Base-by-base conservation (phyloP, 345 rosid species). In the Eucalyptus urophylla region DNA sequence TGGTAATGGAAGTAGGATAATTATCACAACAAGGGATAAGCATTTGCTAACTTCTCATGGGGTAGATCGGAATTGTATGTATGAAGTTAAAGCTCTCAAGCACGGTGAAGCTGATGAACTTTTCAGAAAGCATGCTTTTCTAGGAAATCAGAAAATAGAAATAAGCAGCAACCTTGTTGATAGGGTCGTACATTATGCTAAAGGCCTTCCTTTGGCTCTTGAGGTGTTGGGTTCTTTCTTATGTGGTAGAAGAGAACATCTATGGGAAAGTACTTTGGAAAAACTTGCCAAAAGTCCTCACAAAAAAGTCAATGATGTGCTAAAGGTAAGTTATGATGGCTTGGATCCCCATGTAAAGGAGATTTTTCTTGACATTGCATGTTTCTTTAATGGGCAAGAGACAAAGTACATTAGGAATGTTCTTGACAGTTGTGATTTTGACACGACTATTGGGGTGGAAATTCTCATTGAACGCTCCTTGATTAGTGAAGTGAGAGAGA, bases 1-100 rank as follows among this genome's bases (percentile, higher is more conserved):
- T 25, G 91, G 90, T 29, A 4, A 87, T 7, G 91, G 92, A 62
- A 91, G 91, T 25, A 88, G 87, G 88, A 54, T 89, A 19, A 86
- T 91, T n/a, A 17, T 89, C 4, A 89, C 91, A 27, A 89, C 91
- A 3, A 89, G 91, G 81, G 21, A 89, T 27, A 27, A 58, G 24
- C 54, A 80, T 72, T 8, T 89, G 4, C 53, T 89, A 6, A 15
- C 15, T 29, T 40, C 37, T 22, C 72, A 44, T 62, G 16, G 43
- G 27, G 72, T 60, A n/a, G 29, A 88, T 3, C 5, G 1, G 1
- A 4, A 60, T 25, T 14, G 3, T 50, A 29, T 60, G 13, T 88
- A 90, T 72, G 22, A 88, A 40, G 88, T 31, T 8, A 25, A 86
- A 80, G 19, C 19, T 15, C 67, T 90, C 24, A 11, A 88, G 3